Percentiles rank a stretch among this genome's conserved stretches.
Evolutionary conservation across 1,284 basidiomycete species (phyloP).

Genomic region (Chalciporus sp.): DNA sequence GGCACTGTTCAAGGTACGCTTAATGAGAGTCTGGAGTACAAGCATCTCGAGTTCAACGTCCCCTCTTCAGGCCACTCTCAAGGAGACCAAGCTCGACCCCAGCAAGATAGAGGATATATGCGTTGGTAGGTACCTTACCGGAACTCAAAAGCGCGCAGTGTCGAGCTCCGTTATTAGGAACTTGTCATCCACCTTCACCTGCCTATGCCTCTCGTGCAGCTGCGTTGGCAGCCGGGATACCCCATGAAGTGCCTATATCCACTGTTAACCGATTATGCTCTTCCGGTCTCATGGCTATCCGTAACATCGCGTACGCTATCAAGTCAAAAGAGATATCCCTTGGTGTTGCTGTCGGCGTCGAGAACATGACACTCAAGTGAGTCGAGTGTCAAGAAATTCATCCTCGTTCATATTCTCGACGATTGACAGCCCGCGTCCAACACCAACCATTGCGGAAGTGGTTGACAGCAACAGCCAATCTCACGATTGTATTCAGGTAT

Average conservation of each 20-base stretch:
- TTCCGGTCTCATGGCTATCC: constrained; percentile 85
- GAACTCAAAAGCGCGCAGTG: neutral
- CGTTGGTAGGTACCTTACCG: constrained; percentile 54
- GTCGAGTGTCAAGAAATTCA: constrained; percentile 23
- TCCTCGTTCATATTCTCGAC: constrained; percentile 1
- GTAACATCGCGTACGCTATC: constrained; percentile 79
- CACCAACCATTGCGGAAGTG: constrained; percentile 65
- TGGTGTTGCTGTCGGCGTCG: constrained; percentile 80
- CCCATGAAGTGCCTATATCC: constrained; percentile 72
- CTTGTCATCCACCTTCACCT: constrained; percentile 85
- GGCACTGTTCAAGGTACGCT: constrained; percentile 63
- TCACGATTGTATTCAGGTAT: constrained; percentile 75
- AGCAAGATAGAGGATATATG: constrained; percentile 78
- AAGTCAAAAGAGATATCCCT: constrained; percentile 68
- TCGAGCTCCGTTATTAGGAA: constrained; percentile 47
- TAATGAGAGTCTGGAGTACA: neutral
- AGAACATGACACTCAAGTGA: constrained; percentile 84
- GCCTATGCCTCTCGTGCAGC: constrained; percentile 79
- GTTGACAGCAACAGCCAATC: constrained; percentile 59
- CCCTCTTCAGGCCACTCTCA: constrained; percentile 44
- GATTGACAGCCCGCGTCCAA: constrained; percentile 68
- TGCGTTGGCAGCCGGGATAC: constrained; percentile 81
- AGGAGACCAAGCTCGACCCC: constrained; percentile 52
- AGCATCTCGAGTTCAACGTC: neutral
- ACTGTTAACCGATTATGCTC: constrained; percentile 86